A percentile compares a stretch with the other conserved stretches of the same genome.
Conservation (phyloP, 257 asterid genomes). For the Nyctanthes arbortristis region DNA sequence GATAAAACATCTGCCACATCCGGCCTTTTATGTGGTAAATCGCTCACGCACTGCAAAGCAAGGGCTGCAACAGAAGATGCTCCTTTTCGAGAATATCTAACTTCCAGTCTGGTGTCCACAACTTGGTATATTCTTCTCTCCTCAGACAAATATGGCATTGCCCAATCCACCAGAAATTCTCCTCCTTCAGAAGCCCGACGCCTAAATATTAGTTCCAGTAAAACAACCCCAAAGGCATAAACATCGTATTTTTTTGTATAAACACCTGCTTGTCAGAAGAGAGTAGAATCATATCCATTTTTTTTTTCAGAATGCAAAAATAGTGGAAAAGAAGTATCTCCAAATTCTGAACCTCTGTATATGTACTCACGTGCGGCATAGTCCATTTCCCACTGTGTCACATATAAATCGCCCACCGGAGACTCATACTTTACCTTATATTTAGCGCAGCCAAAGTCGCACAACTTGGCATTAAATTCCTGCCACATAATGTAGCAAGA, state of each 20-base stretch:
- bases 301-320: not conserved
- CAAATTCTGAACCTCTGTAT: conserved; percentile 30
- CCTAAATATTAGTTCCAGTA: conserved; percentile 41
- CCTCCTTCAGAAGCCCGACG: conserved; percentile 41
- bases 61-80: conserved; percentile 43
- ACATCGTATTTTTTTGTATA: conserved; percentile 45
- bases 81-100: conserved; percentile 28
- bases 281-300: not conserved
- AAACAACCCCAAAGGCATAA: conserved; percentile 51
- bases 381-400: conserved; percentile 49
- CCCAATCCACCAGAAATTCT: conserved; percentile 50
- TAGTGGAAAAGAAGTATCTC: not conserved
- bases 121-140: conserved; percentile 39
- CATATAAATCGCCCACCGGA: conserved; percentile 46
- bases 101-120: conserved; percentile 38
- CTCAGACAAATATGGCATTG: conserved; percentile 46
- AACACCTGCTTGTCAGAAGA: conserved; percentile 41
- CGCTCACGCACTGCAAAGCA: conserved; percentile 40
- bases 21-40: conserved; percentile 29
- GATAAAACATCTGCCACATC: not conserved
- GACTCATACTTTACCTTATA: conserved; percentile 51
- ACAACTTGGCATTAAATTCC: conserved; percentile 60
- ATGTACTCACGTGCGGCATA: conserved; percentile 41
- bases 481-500: conserved; percentile 13
- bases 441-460: conserved; percentile 46